Percentiles rank a stretch among this genome's conserved stretches.
These are phyloP conservation scores for Xylariaceae sp. DNA, from an alignment of 2,329 filamentous ascomycete genomes.

Conservation along the genomic window DNA sequence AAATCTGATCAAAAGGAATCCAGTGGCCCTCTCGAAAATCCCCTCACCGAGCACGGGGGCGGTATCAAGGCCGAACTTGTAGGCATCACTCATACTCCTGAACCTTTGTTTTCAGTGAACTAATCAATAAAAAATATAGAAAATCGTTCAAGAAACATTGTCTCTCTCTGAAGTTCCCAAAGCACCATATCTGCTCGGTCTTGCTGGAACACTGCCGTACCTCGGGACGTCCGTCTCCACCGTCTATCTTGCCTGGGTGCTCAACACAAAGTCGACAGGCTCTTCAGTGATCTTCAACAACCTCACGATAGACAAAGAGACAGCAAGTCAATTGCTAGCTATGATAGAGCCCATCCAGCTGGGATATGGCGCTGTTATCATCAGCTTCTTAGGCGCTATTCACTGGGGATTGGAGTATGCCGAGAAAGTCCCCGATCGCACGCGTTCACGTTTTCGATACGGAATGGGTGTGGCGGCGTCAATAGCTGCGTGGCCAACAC, in stretches of 20 bases:
- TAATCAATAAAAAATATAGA: constrained; percentile 35
- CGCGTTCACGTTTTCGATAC: constrained; percentile 73
- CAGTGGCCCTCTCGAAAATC: constrained; percentile 38
- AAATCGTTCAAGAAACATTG: constrained; percentile 65
- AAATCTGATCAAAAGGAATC: constrained; percentile 57
- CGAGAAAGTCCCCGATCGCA: constrained; percentile 52
- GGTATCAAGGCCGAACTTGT: constrained; percentile 50
- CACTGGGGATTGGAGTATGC: constrained; percentile 91
- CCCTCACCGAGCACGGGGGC: constrained; percentile 26
- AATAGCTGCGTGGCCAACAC: constrained; percentile 81
- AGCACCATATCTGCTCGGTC: constrained; percentile 62
- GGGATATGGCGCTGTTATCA: constrained; percentile 85
- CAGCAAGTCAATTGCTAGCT: constrained; percentile 65
- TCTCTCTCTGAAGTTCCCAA: constrained; percentile 58
- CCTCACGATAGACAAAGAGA: constrained; percentile 62
- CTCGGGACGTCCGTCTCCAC: constrained; percentile 78
- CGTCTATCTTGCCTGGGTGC: constrained; percentile 74
- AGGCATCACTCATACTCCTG: constrained; percentile 25
- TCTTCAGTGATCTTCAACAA: constrained; percentile 60
- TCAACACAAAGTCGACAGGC: constrained; percentile 60
- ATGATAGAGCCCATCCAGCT: constrained; percentile 82
- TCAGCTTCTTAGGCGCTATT: constrained; percentile 88
- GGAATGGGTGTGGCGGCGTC: constrained; percentile 76
- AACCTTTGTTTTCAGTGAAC: background rate
- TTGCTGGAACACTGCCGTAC: constrained; percentile 80